Evolutionary conservation across 2,329 filamentous ascomycete genomes (phyloP).

Genomic region (Penicillium sp.): DNA sequence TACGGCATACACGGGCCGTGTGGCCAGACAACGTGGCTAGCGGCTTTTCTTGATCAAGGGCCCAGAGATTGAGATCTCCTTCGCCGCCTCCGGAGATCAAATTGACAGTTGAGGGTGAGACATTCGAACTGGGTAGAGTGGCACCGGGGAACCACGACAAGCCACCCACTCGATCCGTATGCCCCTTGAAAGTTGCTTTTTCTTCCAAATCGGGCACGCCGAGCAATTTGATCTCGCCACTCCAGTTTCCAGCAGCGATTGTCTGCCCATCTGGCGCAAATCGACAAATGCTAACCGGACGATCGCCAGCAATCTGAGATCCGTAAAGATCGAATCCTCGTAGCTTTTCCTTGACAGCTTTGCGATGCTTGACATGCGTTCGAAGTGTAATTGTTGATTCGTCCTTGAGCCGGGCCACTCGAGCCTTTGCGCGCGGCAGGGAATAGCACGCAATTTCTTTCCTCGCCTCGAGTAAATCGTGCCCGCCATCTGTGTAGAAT

Average conservation of each 20-base stretch:
- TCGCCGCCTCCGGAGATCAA: conserved; percentile 89
- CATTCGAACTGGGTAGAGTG: conserved; percentile 66
- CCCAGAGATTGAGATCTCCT: conserved; percentile 86
- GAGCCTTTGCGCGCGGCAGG: conserved; percentile 73
- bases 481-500: conserved; percentile 84
- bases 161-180: conserved; percentile 85
- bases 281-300: conserved; percentile 86
- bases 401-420: conserved; percentile 72
- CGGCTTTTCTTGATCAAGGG: conserved; percentile 79
- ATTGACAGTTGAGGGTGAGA: conserved; percentile 73
- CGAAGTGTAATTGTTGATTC: conserved; percentile 82
- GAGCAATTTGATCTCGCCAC: conserved; percentile 81
- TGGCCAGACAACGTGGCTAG: conserved; percentile 80
- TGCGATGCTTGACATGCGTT: conserved; percentile 89
- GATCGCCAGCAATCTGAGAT: conserved; percentile 86
- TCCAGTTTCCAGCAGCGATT: conserved; percentile 90
- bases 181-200: conserved; percentile 72
- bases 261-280: conserved; percentile 82
- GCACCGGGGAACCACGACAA: conserved; percentile 86
- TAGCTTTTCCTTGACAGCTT: conserved; percentile 79
- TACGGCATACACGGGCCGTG: conserved; percentile 79
- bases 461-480: conserved; percentile 71
- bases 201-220: conserved; percentile 78
- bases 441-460: conserved; percentile 79
- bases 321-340: conserved; percentile 86